Base-by-base conservation (phyloP, 169 alveolate species). In the Plasmodium chabaudi region DNA sequence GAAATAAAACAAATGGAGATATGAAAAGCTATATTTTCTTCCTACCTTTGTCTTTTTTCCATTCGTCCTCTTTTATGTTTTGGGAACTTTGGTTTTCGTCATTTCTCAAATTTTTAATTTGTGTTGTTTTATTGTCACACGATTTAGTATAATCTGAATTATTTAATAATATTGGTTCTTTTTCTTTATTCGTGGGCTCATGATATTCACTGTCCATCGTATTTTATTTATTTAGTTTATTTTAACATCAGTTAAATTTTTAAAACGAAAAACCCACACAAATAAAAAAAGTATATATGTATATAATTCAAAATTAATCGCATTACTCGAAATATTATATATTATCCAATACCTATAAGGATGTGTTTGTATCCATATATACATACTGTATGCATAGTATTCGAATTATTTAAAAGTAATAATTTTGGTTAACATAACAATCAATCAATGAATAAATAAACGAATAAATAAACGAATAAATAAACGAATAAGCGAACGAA, bases 161-260 rank as follows among this genome's bases (percentile, higher is more conserved):
- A 42, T 44, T 44, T 56, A 21, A 13, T 23, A 49, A 42, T 63
- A 25, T 61, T 49, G 57, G 39, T 77, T 68, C 77, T 25, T 44
- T 9, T 63, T 67, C 34, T 77, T 56, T 77, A 68, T 64, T 55
- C n/a, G 17, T 49, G 46, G 65, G 77, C 49, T 61, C 72, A 63
- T 77, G 77, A 44, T 63, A 77, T 77, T 77, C 88, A 47, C 49
- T 77, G 51, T 77, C 88, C 74, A 63, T 68, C 88, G 63, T 75
- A 46, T 63, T 74, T 46, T 67, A n/a, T 67, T 67, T 68, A 17
- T 57, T 68, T 21, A 6, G 10, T 75, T 75, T 75, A 17, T 15
- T 65, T 75, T 56, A 75, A 75, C 88, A 63, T 27, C 77, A 75
- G 67, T 57, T 56, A 56, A 75, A 63, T 57, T n/a, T n/a, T 46